Percentiles rank a stretch among this genome's conserved stretches.
These are phyloP conservation scores for Ogataea thermomethanolica DNA, from an alignment of 805 yeast species.

Conservation along the genomic window DNA sequence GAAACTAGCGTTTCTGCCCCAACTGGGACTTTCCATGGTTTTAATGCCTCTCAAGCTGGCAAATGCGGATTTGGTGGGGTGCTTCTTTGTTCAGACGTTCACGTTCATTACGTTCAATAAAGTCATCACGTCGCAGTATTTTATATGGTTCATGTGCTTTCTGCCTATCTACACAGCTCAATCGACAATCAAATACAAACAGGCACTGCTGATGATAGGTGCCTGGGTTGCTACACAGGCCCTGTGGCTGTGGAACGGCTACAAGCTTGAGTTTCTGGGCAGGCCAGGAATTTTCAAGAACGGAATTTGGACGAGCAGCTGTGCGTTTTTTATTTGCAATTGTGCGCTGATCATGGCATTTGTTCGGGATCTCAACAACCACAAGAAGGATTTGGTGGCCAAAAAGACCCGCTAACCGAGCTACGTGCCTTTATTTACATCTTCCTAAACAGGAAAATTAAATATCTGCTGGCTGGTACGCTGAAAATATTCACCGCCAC, in stretches of 20 bases:
- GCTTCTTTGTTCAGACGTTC: constrained; percentile 73
- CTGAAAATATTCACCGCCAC: constrained; percentile 1
- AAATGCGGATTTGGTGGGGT: constrained; percentile 40
- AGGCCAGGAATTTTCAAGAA: constrained; percentile 29
- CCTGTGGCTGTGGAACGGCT: constrained; percentile 76
- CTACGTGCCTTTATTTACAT: not conserved
- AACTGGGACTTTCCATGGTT: constrained; percentile 55
- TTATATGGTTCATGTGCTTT: constrained; percentile 88
- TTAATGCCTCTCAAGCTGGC: constrained; percentile 53
- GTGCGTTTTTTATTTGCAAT: constrained; percentile 28
- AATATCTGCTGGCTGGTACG: constrained; percentile 1
- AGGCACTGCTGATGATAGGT: constrained; percentile 40
- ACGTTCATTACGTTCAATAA: constrained; percentile 76
- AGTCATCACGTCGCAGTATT: constrained; percentile 92
- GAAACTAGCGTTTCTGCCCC: constrained; percentile 79
- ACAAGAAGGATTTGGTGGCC: not conserved
- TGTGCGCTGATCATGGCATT: constrained; percentile 18
- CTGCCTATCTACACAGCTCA: constrained; percentile 66
- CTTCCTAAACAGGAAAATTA: constrained; percentile 4
- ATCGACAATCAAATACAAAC: constrained; percentile 35
- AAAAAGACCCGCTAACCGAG: constrained; percentile 6
- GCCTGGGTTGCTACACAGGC: constrained; percentile 75
- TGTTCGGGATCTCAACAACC: constrained; percentile 17
- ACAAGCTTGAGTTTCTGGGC: constrained; percentile 77
- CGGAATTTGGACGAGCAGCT: constrained; percentile 27